Evolutionary conservation across 257 asterid species (phyloP), one percentile per base, ranked within the genome.

Genomic region (Eustoma russellianum): DNA sequence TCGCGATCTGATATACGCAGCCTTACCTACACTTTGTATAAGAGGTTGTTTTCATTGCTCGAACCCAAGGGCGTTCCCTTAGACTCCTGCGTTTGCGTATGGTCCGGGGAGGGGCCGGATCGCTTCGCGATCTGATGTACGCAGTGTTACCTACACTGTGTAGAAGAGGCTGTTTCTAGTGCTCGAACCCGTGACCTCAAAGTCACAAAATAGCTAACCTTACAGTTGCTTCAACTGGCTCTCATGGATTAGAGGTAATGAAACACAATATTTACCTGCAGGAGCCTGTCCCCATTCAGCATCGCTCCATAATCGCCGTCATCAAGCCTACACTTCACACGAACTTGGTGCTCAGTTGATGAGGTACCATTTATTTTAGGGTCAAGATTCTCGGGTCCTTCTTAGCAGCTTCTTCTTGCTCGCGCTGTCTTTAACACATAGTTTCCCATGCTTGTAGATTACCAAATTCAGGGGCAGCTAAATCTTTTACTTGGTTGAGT

Each of bases 391-490:
- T 70, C 89, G 16, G 71, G 50, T 75, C 79, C 70, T 64, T 60
- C 62, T 78, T 77, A 46, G 57, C 63, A 34, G 79, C 66, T 69
- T 73, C 85, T 66, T 66, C 86, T 66, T 82, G 88, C 66, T 82
- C 87, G 30, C 57, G 76, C 47, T 80, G 94, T 62, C 79, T 76
- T 69, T 52, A 43, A 54, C n/a, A n/a, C n/a, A n/a, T n/a, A 60
- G 80, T 69, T 73, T 88, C 87, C 97, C 99, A 92, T 50, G 86
- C 95, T 63, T 79, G 91, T 72, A 92, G 97, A 64, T 59, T 82
- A 70, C 95, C 97, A 64, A 79, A 81, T 53, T 92, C 97, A 30
- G 95, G 99, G 56, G 54, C 80, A 52, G 86, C 69, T 73, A 92
- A 85, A 77, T 92, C 95, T 78, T 88, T 88, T 33, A 88, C 88